Base-by-base conservation (phyloP, 2,329 filamentous ascomycete species). In the Botrytis cinerea region DNA sequence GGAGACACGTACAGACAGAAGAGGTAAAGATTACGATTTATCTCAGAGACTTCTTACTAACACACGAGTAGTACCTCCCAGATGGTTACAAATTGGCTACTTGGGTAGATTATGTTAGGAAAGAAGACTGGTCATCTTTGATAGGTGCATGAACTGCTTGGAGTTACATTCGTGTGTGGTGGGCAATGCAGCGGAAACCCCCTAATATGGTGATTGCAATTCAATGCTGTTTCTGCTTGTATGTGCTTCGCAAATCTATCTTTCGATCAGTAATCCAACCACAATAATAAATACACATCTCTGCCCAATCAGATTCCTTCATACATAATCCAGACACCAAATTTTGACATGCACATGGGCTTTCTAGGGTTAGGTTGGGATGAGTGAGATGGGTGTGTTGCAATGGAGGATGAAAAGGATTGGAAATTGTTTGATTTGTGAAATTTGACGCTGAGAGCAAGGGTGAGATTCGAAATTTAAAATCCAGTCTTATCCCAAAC, bases 1-100 rank as follows among this genome's bases (percentile, higher is more conserved):
- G 38, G 35, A 66, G 57, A 18, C n/a, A 72, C 46, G 43, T 71
- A 25, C 60, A 54, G n/a, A 61, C 45, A 32, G 22, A 40, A 51
- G 46, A 71, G 25, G 45, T 54, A 45, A 59, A 25, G 4, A 59
- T 54, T 25, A 18, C 20, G 18, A 9, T 32, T 38, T 57, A 28
- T 59, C 35, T 51, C n/a, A 20, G 32, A 5, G 25, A 9, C 10
- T 1, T 54, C 28, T 5, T n/a, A 9, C 35, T 40, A 43, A 54
- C 25, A 68, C 12, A 32, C 6, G 2, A 45, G 16, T 38, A 40
- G 25, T 66, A 72, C n/a, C 43, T 72, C 28, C 46, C 38, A 67
- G 12, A 46, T 16, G 25, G 35, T 25, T 63, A 63, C 25, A 63
- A 16, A 51, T 38, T 54, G 25, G 14, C 46, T 25, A 72, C 35